phyloP scores from a whole-genome alignment of 2,329 filamentous ascomycete species.

The Gremmenia infestans region DNA sequence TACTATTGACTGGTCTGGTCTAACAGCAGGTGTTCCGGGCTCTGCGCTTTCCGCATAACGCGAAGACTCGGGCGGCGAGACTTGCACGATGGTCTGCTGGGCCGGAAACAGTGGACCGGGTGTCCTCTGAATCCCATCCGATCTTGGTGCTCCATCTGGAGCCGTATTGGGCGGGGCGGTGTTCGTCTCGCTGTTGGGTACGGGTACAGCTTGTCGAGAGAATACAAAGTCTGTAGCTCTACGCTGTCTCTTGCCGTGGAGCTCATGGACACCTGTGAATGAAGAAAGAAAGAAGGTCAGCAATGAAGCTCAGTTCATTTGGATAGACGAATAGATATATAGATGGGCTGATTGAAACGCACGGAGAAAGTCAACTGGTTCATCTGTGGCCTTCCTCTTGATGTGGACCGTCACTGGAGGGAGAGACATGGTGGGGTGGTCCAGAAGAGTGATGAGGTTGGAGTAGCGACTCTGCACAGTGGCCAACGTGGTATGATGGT shows the following conservation, averaged over 20 bases:
- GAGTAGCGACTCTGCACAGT: too few relatives aligned
- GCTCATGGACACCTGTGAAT: constrained; percentile 27
- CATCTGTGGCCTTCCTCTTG: constrained; percentile 31
- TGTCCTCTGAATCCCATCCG: not conserved
- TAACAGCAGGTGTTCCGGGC: too few relatives aligned
- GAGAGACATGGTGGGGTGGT: constrained; percentile 23
- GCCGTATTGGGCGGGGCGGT: constrained; percentile 1
- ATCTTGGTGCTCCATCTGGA: not conserved
- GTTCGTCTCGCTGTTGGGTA: not conserved
- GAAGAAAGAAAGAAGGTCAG: constrained; percentile 1
- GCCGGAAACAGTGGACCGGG: not conserved
- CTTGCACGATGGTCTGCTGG: not conserved
- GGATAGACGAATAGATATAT: too few relatives aligned
- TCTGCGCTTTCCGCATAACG: too few relatives aligned
- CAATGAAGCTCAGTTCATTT: not conserved
- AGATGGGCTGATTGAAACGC: not conserved
- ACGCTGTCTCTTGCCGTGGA: constrained; percentile 22
- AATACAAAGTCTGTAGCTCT: constrained; percentile 26
- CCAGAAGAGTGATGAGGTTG: too few relatives aligned
- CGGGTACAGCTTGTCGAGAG: constrained; percentile 20
- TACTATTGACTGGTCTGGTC: too few relatives aligned
- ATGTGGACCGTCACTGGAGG: constrained; percentile 29
- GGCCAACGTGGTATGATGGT: too few relatives aligned
- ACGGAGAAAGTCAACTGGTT: constrained; percentile 32
- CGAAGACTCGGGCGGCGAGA: too few relatives aligned